These are phyloP conservation scores for Gossypium bickii DNA, from an alignment of 345 rosid genomes.

Conservation along the genomic window DNA sequence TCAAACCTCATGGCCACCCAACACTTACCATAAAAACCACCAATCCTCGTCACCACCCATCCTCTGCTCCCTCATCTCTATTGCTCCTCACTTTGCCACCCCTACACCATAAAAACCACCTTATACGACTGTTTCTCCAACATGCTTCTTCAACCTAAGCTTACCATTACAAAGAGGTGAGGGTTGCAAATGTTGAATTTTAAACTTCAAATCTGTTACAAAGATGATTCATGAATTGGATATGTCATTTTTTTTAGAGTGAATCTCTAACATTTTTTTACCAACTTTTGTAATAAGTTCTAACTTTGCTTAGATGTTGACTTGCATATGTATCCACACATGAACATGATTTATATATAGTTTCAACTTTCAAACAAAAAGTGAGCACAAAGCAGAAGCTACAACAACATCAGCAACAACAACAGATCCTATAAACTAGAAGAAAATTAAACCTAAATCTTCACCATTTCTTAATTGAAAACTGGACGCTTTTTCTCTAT, in stretches of 20 bases:
- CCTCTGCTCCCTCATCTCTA: too few relatives aligned
- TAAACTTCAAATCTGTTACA: too few relatives aligned
- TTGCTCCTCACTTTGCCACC: too few relatives aligned
- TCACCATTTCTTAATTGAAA: neutral
- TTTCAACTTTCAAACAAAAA: neutral
- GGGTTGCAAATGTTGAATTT: neutral
- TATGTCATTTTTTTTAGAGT: too few relatives aligned
- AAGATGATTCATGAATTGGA: too few relatives aligned
- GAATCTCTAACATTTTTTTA: neutral
- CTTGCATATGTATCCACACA: slow-evolving; percentile 22
- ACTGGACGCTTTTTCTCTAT: neutral
- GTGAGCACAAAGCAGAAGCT: neutral
- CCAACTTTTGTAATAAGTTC: slow-evolving; percentile 4
- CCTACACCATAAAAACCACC: too few relatives aligned
- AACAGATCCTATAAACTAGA: neutral
- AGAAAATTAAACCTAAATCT: neutral
- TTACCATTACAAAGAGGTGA: slow-evolving; percentile 3
- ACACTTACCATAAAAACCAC: too few relatives aligned
- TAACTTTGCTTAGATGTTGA: slow-evolving; percentile 27
- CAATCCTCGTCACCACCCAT: too few relatives aligned
- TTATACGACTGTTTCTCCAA: too few relatives aligned
- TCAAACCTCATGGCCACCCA: too few relatives aligned
- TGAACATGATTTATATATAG: slow-evolving; percentile 21
- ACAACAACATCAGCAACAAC: neutral
- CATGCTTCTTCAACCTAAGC: too few relatives aligned